These are phyloP conservation scores for Agaricus blazei DNA, from an alignment of 768 basidiomycete species.

Conservation along the genomic window DNA sequence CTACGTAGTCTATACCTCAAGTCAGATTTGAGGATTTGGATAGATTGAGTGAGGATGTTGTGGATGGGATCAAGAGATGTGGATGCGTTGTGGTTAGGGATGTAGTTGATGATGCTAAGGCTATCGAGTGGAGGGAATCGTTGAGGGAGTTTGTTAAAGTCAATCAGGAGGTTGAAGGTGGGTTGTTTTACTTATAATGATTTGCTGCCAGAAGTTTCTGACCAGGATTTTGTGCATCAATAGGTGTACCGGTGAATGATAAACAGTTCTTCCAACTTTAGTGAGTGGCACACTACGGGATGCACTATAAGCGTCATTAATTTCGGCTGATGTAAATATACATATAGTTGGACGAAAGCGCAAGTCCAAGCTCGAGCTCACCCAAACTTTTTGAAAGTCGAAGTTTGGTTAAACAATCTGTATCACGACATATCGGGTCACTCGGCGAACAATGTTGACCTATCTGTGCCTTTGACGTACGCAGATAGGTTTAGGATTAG, in stretches of 20 bases:
- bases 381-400: conserved; percentile 54
- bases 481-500: conserved; percentile 74
- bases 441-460: conserved; percentile 21
- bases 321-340: neutral
- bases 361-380: conserved; percentile 70
- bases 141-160: conserved; percentile 50
- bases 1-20: conserved; percentile 51
- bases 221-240: no score
- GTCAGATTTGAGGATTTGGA: conserved; percentile 52
- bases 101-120: conserved; percentile 54
- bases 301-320: no score
- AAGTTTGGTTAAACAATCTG: conserved; percentile 60
- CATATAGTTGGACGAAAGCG: conserved; percentile 13
- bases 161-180: conserved; percentile 53
- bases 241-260: conserved; percentile 50
- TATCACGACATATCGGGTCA: conserved; percentile 40
- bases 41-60: conserved; percentile 36
- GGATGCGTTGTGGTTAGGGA: conserved; percentile 60
- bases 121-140: conserved; percentile 50
- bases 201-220: no score
- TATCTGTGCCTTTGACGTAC: conserved; percentile 52
- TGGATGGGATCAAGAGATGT: conserved; percentile 45
- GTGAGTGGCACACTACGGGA: conserved; percentile 28
- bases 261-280: conserved; percentile 75
- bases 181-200: no score